phyloP scores from a whole-genome alignment of 169 alveolate genomes.

The Plasmodium adleri region DNA sequence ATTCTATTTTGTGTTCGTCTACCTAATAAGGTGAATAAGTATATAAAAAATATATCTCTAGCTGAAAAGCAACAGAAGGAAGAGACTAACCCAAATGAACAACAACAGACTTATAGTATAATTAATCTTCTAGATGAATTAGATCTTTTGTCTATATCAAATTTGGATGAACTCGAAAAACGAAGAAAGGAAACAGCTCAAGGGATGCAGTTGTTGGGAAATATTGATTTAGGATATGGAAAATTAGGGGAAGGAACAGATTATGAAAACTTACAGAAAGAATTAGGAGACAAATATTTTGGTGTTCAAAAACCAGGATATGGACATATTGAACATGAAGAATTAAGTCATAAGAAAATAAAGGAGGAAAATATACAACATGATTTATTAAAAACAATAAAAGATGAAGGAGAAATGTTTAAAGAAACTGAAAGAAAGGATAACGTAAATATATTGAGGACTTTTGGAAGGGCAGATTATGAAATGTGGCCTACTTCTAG shows the following conservation, averaged over 20 bases:
- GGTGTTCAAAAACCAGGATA: neutral
- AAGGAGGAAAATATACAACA: too few relatives aligned
- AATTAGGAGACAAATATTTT: too few relatives aligned
- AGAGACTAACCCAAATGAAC: neutral
- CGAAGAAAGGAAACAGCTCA: too few relatives aligned
- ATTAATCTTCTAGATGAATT: neutral
- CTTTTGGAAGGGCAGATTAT: neutral
- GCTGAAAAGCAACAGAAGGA: conserved; percentile 25
- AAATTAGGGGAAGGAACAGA: too few relatives aligned
- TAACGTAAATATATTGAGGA: neutral
- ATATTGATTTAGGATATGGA: too few relatives aligned
- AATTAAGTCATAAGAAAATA: too few relatives aligned
- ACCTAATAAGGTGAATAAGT: neutral
- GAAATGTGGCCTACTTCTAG: too few relatives aligned
- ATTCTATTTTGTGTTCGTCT: conserved; percentile 2
- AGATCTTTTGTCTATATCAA: conserved; percentile 1
- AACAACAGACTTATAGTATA: neutral
- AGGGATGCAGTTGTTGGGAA: too few relatives aligned
- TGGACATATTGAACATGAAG: too few relatives aligned
- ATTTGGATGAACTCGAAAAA: too few relatives aligned
- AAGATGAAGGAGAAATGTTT: neutral
- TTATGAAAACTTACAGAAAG: too few relatives aligned
- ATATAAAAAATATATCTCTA: conserved; percentile 18
- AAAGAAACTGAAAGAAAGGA: neutral
- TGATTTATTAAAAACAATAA: too few relatives aligned